These are phyloP conservation scores for Dictyostelium firmibasis DNA, from an alignment of 78 protist genomes.

Conservation along the genomic window DNA sequence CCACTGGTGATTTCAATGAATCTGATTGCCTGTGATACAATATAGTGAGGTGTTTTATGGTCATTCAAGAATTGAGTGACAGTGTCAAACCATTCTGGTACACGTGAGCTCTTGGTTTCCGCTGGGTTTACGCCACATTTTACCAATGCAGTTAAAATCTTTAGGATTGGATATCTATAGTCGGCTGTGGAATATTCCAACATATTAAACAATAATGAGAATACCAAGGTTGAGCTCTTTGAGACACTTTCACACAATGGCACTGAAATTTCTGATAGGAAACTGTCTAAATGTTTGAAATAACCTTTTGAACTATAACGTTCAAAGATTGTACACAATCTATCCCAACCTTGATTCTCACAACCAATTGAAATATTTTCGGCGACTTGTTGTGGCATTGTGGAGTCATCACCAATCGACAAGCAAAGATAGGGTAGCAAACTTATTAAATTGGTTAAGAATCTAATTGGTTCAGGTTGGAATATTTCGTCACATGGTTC, in stretches of 20 bases:
- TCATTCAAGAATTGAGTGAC: slow-evolving; percentile 49
- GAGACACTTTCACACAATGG: slow-evolving; percentile 42
- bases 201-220: slow-evolving; percentile 43
- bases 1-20: slow-evolving; percentile 47
- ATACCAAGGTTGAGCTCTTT: slow-evolving; percentile 30
- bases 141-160: slow-evolving; percentile 20
- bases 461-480: slow-evolving; percentile 63
- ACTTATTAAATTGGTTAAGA: slow-evolving; percentile 41
- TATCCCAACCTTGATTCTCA: slow-evolving; percentile 14
- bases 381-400: not conserved
- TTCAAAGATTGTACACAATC: slow-evolving; percentile 39
- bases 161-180: slow-evolving; percentile 56
- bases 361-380: slow-evolving; percentile 24
- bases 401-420: slow-evolving; percentile 15
- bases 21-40: slow-evolving; percentile 44
- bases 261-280: not conserved
- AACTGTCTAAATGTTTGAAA: slow-evolving; percentile 23
- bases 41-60: slow-evolving; percentile 62
- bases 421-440: slow-evolving; percentile 52
- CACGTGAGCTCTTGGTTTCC: slow-evolving; percentile 34
- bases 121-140: slow-evolving; percentile 76
- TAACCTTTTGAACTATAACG: slow-evolving; percentile 18
- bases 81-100: slow-evolving; percentile 70
- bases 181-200: slow-evolving; percentile 55
- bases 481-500: slow-evolving; percentile 80